Evolutionary conservation across 352 stramenopile species (phyloP).

Genomic region (Hyaloperonospora brassicae): DNA sequence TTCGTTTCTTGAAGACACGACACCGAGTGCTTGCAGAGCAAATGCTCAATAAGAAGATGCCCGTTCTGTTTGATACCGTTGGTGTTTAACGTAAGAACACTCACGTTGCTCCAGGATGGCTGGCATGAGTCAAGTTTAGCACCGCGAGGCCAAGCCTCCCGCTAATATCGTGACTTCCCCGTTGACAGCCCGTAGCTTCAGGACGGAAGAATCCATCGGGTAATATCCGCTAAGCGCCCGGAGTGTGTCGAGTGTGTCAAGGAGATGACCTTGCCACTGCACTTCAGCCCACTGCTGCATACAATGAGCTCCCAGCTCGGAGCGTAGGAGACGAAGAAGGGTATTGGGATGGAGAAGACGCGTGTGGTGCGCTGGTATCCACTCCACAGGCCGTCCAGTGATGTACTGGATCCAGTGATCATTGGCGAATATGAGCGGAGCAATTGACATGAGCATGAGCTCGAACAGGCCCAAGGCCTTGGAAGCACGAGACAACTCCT

Average conservation of each 20-base stretch:
- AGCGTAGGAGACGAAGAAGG: background rate
- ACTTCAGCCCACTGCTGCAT: constrained; percentile 1
- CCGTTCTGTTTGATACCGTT: background rate
- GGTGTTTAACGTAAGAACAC: constrained; percentile 1
- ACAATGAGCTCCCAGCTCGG: background rate
- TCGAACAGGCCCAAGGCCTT: constrained; percentile 1
- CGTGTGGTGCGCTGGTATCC: constrained; percentile 1
- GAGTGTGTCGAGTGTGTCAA: background rate
- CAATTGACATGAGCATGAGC: background rate
- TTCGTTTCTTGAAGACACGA: background rate
- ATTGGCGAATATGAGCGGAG: background rate
- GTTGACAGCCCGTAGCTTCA: background rate
- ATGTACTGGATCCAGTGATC: constrained; percentile 2
- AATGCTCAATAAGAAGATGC: background rate
- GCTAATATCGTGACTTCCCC: background rate
- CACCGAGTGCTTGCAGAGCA: background rate
- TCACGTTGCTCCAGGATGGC: constrained; percentile 1
- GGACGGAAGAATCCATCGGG: background rate
- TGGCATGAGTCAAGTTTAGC: background rate
- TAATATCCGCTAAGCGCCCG: background rate
- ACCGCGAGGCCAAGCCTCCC: background rate
- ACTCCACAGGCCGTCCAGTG: background rate
- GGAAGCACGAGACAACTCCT: background rate
- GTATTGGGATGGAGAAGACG: background rate
- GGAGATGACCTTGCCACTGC: background rate